These are phyloP conservation scores for Aspergillus nomiae DNA, from an alignment of 2,329 filamentous ascomycete species.

Conservation along the genomic window DNA sequence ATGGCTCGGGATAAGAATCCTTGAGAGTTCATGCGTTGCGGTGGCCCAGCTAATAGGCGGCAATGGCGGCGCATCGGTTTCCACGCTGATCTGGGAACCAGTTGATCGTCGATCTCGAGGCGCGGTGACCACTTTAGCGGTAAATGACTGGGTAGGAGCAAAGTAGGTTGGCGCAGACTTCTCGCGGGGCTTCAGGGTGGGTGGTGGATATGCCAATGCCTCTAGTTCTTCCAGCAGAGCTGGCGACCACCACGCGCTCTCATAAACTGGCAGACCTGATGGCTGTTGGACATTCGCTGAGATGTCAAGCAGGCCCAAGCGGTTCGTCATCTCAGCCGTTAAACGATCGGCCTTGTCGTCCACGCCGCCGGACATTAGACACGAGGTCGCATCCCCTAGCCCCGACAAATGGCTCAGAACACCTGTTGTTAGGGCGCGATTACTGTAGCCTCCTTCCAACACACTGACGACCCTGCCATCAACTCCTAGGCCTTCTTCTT, in stretches of 20 bases:
- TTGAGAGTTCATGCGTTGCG: conserved; percentile 80
- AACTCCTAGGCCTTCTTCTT: conserved; percentile 74
- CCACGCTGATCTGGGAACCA: conserved; percentile 48
- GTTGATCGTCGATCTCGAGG: conserved; percentile 55
- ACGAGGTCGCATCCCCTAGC: conserved; percentile 52
- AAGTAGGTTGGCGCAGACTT: conserved; percentile 71
- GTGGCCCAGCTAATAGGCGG: conserved; percentile 84
- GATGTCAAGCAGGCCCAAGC: conserved; percentile 27
- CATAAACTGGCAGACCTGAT: conserved; percentile 50
- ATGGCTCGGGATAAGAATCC: conserved; percentile 74
- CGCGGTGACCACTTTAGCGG: conserved; percentile 73
- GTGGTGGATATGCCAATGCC: conserved; percentile 54
- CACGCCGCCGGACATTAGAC: conserved; percentile 33
- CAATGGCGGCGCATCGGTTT: conserved; percentile 62
- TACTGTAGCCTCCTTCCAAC: conserved; percentile 93
- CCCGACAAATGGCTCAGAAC: conserved; percentile 89
- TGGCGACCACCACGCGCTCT: conserved; percentile 72
- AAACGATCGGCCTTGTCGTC: conserved; percentile 43
- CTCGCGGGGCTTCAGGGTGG: conserved; percentile 59
- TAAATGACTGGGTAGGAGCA: conserved; percentile 84
- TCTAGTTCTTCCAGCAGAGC: conserved; percentile 71
- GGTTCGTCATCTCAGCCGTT: conserved; percentile 60
- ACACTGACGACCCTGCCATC: conserved; percentile 90
- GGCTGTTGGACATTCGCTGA: neutral
- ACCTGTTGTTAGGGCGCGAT: conserved; percentile 84